These are phyloP conservation scores for Ophiostoma populinum DNA, from an alignment of 2,329 filamentous ascomycete genomes.

Conservation along the genomic window DNA sequence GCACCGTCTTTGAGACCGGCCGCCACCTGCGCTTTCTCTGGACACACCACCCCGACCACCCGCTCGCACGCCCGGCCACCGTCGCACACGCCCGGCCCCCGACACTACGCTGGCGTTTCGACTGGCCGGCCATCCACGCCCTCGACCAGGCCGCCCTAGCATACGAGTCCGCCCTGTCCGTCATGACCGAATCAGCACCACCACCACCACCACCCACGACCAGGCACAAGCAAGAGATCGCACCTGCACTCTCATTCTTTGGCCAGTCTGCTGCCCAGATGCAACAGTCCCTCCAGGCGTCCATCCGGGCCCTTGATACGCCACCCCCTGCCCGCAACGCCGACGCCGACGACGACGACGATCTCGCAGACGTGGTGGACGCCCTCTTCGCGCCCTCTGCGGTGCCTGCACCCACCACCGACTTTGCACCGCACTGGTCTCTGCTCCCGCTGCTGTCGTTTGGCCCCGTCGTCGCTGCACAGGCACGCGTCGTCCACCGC, in stretches of 20 bases:
- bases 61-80: conserved; percentile 37
- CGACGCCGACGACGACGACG: conserved; percentile 15
- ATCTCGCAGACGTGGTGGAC: conserved; percentile 13
- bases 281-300: conserved; percentile 29
- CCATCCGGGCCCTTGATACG: conserved; percentile 29
- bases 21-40: conserved; percentile 58
- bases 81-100: conserved; percentile 33
- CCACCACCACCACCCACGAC: neutral
- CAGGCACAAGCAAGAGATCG: conserved; percentile 1
- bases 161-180: conserved; percentile 31
- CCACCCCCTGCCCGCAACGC: conserved; percentile 11
- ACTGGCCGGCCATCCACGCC: conserved; percentile 49
- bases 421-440: conserved; percentile 37
- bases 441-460: conserved; percentile 56
- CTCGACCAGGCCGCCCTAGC: conserved; percentile 42
- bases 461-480: conserved; percentile 52
- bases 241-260: conserved; percentile 22
- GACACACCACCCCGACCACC: conserved; percentile 52
- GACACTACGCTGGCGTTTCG: conserved; percentile 48
- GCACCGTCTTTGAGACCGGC: conserved; percentile 62
- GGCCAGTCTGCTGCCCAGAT: conserved; percentile 29
- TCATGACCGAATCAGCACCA: too few species aligned
- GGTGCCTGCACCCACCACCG: too few species aligned
- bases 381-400: conserved; percentile 1
- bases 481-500: conserved; percentile 60